A percentile compares a stretch with the other conserved stretches of the same genome.
phyloP scores from a whole-genome alignment of 2,329 filamentous ascomycete species.

The Dothiorella sarmentorum region DNA sequence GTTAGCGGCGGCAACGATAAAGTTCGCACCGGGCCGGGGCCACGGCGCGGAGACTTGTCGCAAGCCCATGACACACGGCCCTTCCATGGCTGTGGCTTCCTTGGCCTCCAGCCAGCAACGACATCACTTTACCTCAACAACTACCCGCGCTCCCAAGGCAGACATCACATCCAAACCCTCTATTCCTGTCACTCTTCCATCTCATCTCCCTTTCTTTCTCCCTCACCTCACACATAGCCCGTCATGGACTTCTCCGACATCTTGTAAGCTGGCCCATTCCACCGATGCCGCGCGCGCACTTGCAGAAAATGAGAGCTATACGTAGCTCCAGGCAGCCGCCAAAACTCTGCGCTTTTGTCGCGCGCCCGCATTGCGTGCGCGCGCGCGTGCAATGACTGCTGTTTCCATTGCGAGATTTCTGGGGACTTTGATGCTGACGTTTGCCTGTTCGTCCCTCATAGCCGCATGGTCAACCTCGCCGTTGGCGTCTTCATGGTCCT shows the following conservation, averaged over 20 bases:
- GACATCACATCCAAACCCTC: background rate
- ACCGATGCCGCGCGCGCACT: background rate
- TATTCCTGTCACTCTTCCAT: too few relatives aligned
- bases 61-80: slow-evolving; percentile 15
- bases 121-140: too few relatives aligned
- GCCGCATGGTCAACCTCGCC: slow-evolving; percentile 90
- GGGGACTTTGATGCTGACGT: slow-evolving; percentile 1
- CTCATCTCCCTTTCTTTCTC: too few relatives aligned
- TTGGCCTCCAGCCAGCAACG: background rate
- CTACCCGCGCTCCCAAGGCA: too few relatives aligned
- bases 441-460: slow-evolving; percentile 39
- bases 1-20: background rate
- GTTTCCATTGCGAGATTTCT: too few relatives aligned
- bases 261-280: slow-evolving; percentile 61
- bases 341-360: too few relatives aligned
- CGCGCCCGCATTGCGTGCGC: too few relatives aligned
- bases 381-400: too few relatives aligned
- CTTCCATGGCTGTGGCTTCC: background rate
- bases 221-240: background rate
- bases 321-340: slow-evolving; percentile 17
- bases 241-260: slow-evolving; percentile 86
- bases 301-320: background rate
- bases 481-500: slow-evolving; percentile 84
- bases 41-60: background rate
- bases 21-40: background rate